These are phyloP conservation scores for Talaromyces borbonicus DNA, from an alignment of 495 filamentous ascomycete genomes.

Conservation along the genomic window DNA sequence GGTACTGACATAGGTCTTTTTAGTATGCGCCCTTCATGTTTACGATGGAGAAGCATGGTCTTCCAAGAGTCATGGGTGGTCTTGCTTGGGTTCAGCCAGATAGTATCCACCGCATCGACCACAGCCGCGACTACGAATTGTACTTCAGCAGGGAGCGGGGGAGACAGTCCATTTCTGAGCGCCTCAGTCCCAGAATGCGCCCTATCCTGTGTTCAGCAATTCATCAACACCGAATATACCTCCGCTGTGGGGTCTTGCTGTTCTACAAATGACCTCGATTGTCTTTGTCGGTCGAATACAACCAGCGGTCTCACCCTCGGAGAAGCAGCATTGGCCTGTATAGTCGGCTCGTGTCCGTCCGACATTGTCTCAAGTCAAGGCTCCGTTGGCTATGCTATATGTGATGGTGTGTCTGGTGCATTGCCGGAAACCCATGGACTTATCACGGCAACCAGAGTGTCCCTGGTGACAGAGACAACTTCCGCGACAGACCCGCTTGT, in stretches of 20 bases:
- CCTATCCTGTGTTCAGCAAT: conserved; percentile 48
- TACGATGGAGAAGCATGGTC: conserved; percentile 13
- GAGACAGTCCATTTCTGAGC: conserved; percentile 20
- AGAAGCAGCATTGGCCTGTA: conserved; percentile 57
- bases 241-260: conserved; percentile 37
- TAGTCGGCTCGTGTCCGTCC: conserved; percentile 34
- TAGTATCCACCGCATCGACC: background rate
- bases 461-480: conserved; percentile 19
- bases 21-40: conserved; percentile 27
- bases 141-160: conserved; percentile 1
- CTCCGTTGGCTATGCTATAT: conserved; percentile 47
- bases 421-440: conserved; percentile 48
- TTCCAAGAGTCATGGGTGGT: background rate
- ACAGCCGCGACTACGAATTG: background rate
- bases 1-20: conserved; percentile 15
- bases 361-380: conserved; percentile 11
- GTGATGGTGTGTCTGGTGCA: conserved; percentile 40
- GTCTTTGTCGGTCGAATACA: conserved; percentile 53
- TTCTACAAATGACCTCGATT: conserved; percentile 41
- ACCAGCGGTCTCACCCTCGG: conserved; percentile 56
- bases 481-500: conserved; percentile 1
- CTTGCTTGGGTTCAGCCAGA: conserved; percentile 3
- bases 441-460: conserved; percentile 48
- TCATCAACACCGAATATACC: conserved; percentile 50
- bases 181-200: conserved; percentile 54